These are phyloP conservation scores for Chlorophyllum brunneum DNA, from an alignment of 768 basidiomycete genomes.

Conservation along the genomic window DNA sequence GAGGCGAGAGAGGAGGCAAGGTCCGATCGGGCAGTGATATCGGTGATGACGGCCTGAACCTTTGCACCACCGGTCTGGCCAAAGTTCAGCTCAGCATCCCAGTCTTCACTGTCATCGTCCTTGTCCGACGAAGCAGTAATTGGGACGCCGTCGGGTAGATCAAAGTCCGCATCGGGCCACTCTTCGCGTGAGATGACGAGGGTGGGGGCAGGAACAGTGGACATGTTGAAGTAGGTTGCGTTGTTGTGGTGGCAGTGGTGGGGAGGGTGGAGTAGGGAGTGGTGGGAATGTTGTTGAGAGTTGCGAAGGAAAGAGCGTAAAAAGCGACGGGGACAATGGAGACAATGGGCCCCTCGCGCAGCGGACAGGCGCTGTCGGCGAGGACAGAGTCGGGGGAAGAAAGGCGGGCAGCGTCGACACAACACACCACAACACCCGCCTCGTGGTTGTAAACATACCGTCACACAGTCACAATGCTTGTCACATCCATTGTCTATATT, in stretches of 20 bases:
- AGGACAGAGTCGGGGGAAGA: conserved; percentile 11
- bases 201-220: conserved; percentile 55
- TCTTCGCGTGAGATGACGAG: conserved; percentile 59
- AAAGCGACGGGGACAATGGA: conserved; percentile 12
- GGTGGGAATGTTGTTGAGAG: conserved; percentile 7
- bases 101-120: conserved; percentile 68
- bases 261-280: neutral
- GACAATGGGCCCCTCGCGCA: conserved; percentile 13
- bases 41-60: conserved; percentile 33
- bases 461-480: conserved; percentile 18
- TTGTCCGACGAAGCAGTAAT: conserved; percentile 64
- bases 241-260: conserved; percentile 12
- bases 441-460: conserved; percentile 26
- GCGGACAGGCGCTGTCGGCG: conserved; percentile 15
- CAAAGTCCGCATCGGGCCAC: conserved; percentile 87
- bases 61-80: conserved; percentile 53
- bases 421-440: conserved; percentile 12
- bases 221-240: conserved; percentile 36
- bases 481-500: conserved; percentile 17
- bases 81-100: conserved; percentile 77
- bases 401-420: conserved; percentile 11
- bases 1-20: conserved; percentile 28
- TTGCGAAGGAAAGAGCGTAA: conserved; percentile 10
- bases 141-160: conserved; percentile 70
- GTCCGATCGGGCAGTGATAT: conserved; percentile 36